phyloP scores from a whole-genome alignment of 2,329 filamentous ascomycete species.

The Penicillium janthinellum region DNA sequence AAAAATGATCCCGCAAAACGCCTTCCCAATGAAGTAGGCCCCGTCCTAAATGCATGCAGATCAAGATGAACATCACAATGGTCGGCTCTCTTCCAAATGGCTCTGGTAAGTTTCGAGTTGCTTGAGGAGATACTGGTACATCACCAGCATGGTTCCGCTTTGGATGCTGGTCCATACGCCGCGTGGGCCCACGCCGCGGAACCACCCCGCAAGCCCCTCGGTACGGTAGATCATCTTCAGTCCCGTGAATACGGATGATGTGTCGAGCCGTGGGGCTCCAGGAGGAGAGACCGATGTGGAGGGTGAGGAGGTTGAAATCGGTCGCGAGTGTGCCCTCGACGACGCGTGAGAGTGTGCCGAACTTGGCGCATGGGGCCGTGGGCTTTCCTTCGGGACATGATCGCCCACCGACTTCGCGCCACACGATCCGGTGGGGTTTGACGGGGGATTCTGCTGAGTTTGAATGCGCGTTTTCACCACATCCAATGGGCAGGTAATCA shows the following conservation, averaged over 20 bases:
- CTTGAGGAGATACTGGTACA: slow-evolving; percentile 86
- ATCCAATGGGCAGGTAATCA: slow-evolving; percentile 92
- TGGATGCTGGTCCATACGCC: slow-evolving; percentile 97
- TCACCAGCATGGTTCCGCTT: slow-evolving; percentile 92
- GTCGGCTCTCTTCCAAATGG: slow-evolving; percentile 22
- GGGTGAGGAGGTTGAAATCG: slow-evolving; percentile 87
- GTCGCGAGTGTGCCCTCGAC: slow-evolving; percentile 60
- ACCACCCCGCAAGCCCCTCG: slow-evolving; percentile 87
- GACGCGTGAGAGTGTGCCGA: slow-evolving; percentile 28
- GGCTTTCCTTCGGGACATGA: slow-evolving; percentile 32
- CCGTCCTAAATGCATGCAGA: slow-evolving; percentile 18
- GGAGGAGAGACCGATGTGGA: slow-evolving; percentile 79
- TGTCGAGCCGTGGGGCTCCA: slow-evolving; percentile 78
- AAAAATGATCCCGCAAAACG: slow-evolving; percentile 16
- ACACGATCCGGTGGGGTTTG: slow-evolving; percentile 30
- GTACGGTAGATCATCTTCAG: slow-evolving; percentile 84
- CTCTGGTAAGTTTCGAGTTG: slow-evolving; percentile 64
- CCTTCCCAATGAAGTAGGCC: slow-evolving; percentile 21
- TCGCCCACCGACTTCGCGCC: slow-evolving; percentile 32
- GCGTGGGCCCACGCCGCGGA: slow-evolving; percentile 88
- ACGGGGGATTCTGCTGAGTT: slow-evolving; percentile 72
- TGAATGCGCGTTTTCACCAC: slow-evolving; percentile 97
- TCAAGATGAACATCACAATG: slow-evolving; percentile 19
- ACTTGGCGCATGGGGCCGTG: slow-evolving; percentile 28
- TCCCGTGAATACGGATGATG: slow-evolving; percentile 84